Evolutionary conservation across 805 yeast species (phyloP), one percentile per base, ranked within the genome.

Genomic region (Scheffersomyces ergatensis): DNA sequence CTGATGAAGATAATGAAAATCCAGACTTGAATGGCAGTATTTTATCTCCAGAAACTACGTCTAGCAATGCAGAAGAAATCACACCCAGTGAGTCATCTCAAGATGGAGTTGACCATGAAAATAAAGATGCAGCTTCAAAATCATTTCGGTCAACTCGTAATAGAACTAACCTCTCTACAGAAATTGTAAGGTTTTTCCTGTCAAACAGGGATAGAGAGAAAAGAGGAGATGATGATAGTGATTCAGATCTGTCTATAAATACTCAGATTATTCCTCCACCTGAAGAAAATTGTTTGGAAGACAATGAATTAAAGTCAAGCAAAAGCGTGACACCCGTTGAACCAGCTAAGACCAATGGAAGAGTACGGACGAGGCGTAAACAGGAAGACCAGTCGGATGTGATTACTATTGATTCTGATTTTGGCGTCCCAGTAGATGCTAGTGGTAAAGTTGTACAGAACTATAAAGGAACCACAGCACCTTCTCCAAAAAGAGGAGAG

Each of bases 391-490:
- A 40, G 3, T 45, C 50, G 19, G 63, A 58, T 38, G 49, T 36
- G 2, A 37, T 54, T 13, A 56, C 63, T 6, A 54, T 61, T 23
- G 63, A 60, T 36, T 57, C 62, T 44, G 65, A 61, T 34, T 60
- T 60, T 43, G 64, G 62, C 1, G 62, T 57, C 6, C 58, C 62
- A 1, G 55, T 58, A 4, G 49, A 49, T 33, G 36, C 56, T 1
- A 48, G 37, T 7, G 63, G 62, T 1, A 46, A 53, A 17, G 60
- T 56, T 2, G 50, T 50, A 13, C 33, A 31, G 23, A 42, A 38
- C 17, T 38, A 44, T 16, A n/a, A 36, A 23, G 44, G 30, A 13
- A 20, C 11, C 15, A 38, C 13, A 16, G 27, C 24, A 27, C 30
- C 11, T 21, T 31, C 30, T 19, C 40, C 24, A 20, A 38, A 21